phyloP scores from a whole-genome alignment of 1,284 basidiomycete genomes.

The Rhodotorula glutinis region DNA sequence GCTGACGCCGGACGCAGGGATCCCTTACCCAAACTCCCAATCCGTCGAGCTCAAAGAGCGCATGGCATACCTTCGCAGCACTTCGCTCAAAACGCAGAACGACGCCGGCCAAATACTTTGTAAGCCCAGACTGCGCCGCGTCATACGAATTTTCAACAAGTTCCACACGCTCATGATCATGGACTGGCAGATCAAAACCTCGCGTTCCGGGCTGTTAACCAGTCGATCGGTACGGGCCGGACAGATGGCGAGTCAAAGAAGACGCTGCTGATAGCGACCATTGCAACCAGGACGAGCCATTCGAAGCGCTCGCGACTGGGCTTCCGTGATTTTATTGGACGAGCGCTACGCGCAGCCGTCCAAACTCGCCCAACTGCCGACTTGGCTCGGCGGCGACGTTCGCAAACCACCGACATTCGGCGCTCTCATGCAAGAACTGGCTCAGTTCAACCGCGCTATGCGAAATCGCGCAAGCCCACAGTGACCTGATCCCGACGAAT shows the following conservation, averaged over 20 bases:
- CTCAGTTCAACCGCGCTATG: conserved; percentile 10
- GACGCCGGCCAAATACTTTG: conserved; percentile 81
- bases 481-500: too few species aligned
- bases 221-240: conserved; percentile 82
- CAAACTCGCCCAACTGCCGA: conserved; percentile 73
- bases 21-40: conserved; percentile 90
- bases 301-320: conserved; percentile 81
- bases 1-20: conserved; percentile 53
- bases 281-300: conserved; percentile 93
- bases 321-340: conserved; percentile 72
- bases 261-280: too few species aligned
- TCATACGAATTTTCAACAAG: too few species aligned
- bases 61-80: conserved; percentile 67
- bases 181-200: conserved; percentile 40
- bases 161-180: too few species aligned
- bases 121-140: conserved; percentile 49
- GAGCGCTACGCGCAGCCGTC: conserved; percentile 65
- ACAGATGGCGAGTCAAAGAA: too few species aligned
- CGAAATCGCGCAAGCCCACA: background rate
- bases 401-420: conserved; percentile 67
- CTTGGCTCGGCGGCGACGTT: conserved; percentile 75
- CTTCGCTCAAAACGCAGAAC: conserved; percentile 50
- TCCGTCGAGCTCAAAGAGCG: conserved; percentile 86
- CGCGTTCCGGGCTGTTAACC: conserved; percentile 69
- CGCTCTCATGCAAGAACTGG: conserved; percentile 51